phyloP scores from a whole-genome alignment of 495 filamentous ascomycete genomes.

The Thozetella sp. region DNA sequence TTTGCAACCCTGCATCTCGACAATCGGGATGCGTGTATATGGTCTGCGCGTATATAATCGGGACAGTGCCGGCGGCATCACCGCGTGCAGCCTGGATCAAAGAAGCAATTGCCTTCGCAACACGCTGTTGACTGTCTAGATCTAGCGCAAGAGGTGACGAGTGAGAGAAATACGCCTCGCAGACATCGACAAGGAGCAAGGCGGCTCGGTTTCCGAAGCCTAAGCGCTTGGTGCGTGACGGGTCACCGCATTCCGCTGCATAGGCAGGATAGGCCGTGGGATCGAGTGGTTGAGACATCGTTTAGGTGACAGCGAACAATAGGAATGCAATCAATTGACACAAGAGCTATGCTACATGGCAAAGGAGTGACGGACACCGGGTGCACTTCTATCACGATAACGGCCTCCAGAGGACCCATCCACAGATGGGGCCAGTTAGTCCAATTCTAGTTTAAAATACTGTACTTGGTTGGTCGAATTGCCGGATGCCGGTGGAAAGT shows the following conservation, averaged over 20 bases:
- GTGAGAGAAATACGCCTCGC: neutral
- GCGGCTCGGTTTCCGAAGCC: neutral
- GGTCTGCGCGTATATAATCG: neutral
- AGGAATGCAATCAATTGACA: too few species aligned
- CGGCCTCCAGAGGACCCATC: too few species aligned
- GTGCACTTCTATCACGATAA: too few species aligned
- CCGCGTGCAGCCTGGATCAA: neutral
- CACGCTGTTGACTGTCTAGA: neutral
- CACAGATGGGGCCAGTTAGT: too few species aligned
- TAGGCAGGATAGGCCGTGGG: neutral
- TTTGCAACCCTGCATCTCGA: neutral
- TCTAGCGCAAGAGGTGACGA: neutral
- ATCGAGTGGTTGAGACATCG: neutral
- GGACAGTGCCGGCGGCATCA: neutral
- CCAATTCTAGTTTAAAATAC: too few species aligned
- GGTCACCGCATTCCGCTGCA: neutral
- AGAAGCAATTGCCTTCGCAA: neutral
- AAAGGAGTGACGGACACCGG: neutral
- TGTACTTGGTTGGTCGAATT: neutral
- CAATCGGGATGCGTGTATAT: neutral
- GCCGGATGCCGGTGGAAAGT: neutral
- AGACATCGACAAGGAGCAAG: neutral
- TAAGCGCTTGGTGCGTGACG: neutral
- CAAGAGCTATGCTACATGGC: too few species aligned
- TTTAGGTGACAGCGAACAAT: too few species aligned